These are phyloP conservation scores for Volvox reticuliferus DNA, from an alignment of 139 green algal genomes.

Conservation along the genomic window DNA sequence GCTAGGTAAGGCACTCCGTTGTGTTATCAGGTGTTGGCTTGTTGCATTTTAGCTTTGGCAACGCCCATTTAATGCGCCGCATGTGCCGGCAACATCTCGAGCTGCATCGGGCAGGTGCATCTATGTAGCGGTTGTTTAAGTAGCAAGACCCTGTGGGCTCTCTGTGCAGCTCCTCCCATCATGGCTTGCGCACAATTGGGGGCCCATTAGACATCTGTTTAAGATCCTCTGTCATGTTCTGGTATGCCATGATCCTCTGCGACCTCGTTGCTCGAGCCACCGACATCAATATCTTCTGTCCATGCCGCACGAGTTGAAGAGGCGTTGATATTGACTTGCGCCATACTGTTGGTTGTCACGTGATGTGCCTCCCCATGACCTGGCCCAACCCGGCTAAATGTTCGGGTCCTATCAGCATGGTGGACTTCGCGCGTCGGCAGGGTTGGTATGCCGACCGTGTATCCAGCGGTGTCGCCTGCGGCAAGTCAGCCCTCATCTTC, in stretches of 20 bases:
- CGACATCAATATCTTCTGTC: too few species aligned
- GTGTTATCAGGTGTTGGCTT: neutral
- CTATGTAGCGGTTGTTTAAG: neutral
- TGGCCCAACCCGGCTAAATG: neutral
- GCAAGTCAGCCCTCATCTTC: neutral
- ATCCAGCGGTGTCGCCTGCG: neutral
- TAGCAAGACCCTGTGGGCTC: neutral
- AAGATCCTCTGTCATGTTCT: too few species aligned
- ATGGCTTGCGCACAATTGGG: too few species aligned
- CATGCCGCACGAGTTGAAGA: too few species aligned
- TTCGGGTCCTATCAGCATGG: neutral
- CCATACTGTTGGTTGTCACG: too few species aligned
- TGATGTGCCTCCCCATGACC: neutral
- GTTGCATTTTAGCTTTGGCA: neutral
- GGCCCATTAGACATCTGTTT: too few species aligned
- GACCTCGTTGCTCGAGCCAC: too few species aligned
- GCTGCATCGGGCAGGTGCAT: neutral
- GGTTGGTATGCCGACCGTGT: slow-evolving; percentile 6
- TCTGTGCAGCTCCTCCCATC: neutral
- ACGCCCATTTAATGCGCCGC: neutral
- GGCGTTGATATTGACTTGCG: too few species aligned
- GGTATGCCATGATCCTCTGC: too few species aligned
- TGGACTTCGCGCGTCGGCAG: neutral
- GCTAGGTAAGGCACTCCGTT: neutral
- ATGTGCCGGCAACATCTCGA: too few species aligned